Evolutionary conservation across 139 green algal genomes (phyloP), one percentile per base, ranked within the genome.

Genomic region (Asterochloris erici): DNA sequence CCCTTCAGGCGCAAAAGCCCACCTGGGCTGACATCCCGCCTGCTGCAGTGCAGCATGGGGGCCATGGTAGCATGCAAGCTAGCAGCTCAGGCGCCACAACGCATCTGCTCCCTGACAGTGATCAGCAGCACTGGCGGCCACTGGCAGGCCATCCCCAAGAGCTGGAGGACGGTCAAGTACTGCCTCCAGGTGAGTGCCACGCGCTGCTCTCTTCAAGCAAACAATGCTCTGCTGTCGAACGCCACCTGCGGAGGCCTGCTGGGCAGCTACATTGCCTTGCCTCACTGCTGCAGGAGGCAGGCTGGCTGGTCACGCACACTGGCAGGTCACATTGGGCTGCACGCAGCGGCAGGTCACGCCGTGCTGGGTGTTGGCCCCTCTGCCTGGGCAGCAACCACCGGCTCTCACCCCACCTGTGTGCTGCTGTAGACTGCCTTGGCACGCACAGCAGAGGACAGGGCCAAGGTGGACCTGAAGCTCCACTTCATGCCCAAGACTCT

Each of bases 51-150:
- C 38, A 54, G 82, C 54, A 93, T 94, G 91, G 91, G 91, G 12
- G 91, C 84, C 38, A 94, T 94, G 91, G 81, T 93, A 19, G 86
- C 86, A 2, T 79, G 70, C 14, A 81, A 85, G 80, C 71, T 94
- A 54, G 91, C 88, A 14, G 83, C 70, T 2, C 38, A 74, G 62
- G 66, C 68, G 12, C 87, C 89, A 0, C 62, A 91, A 19, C 63
- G 79, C 19, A 66, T 91, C 13, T 19, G 38, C 23, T 89, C 83
- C 14, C 85, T 92, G 24, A 86, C 70, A 11, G 64, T 91, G 24
- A 85, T 92, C 69, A 86, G 81, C 60, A 81, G 83, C 19, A 89
- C 89, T 19, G 83, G 74, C 17, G 87, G 87, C 27, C 84, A 87
- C 64, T 91, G 73, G 76, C 85, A 91, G 81, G 81, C 71, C 62